Conservation (phyloP, 2,329 filamentous ascomycete genomes). For the Fusarium buharicum region DNA sequence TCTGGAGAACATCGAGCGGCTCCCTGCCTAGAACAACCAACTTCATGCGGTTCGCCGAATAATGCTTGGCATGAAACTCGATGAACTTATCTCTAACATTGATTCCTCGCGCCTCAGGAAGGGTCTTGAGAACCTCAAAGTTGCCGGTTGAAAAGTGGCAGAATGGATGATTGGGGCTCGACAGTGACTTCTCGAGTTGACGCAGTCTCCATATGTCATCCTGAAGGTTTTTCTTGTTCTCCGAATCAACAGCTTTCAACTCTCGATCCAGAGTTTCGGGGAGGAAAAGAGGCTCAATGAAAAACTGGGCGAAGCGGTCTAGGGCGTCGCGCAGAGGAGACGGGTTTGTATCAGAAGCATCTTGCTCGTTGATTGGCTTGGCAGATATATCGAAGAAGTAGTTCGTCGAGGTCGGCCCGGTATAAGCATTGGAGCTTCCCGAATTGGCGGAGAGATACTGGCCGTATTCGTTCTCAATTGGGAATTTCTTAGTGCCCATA, state of each 20-base stretch:
- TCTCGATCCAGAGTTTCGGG: constrained; percentile 87
- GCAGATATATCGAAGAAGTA: constrained; percentile 97
- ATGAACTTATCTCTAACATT: constrained; percentile 93
- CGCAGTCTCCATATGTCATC: constrained; percentile 88
- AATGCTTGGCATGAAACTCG: constrained; percentile 87
- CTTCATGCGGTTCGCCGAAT: constrained; percentile 95
- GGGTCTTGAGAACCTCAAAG: constrained; percentile 83
- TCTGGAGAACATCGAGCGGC: constrained; percentile 82
- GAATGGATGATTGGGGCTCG: constrained; percentile 87
- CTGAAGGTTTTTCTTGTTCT: constrained; percentile 98
- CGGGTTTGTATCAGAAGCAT: constrained; percentile 64
- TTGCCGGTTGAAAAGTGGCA: constrained; percentile 94
- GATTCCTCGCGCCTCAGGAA: constrained; percentile 80
- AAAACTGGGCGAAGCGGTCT: constrained; percentile 94
- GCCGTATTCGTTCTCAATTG: constrained; percentile 93
- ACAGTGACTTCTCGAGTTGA: constrained; percentile 88
- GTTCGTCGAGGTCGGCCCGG: constrained; percentile 91
- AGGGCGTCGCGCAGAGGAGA: constrained; percentile 80
- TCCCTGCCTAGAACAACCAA: constrained; percentile 87
- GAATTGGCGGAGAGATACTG: constrained; percentile 91
- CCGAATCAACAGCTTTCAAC: constrained; percentile 88
- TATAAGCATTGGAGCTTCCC: constrained; percentile 95
- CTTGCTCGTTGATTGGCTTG: constrained; percentile 71
- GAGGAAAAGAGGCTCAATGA: constrained; percentile 87
- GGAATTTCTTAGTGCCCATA: constrained; percentile 99